Evolutionary conservation across 2,329 filamentous ascomycete species (phyloP).

Genomic region (Curvularia sp.): DNA sequence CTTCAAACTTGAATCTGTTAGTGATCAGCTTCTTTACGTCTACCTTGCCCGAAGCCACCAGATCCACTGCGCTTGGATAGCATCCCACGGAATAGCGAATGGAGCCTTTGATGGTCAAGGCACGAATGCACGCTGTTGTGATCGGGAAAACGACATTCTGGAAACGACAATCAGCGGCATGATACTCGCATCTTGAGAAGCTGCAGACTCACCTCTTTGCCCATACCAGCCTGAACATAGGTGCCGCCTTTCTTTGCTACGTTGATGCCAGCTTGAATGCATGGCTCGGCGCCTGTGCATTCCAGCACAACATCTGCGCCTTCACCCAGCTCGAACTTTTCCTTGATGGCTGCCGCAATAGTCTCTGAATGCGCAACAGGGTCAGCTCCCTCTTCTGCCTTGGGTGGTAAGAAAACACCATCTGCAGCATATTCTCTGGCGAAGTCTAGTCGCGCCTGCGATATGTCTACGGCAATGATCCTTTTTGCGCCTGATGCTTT

Average conservation of each 20-base stretch:
- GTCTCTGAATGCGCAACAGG: not conserved
- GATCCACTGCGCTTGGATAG: conserved; percentile 59
- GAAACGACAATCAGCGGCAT: conserved; percentile 31
- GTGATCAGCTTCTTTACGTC: conserved; percentile 53
- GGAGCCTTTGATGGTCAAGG: conserved; percentile 58
- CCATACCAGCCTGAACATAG: conserved; percentile 37
- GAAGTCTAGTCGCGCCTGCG: conserved; percentile 29
- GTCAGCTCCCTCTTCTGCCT: not conserved
- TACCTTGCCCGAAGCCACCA: conserved; percentile 60
- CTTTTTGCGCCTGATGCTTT: conserved; percentile 30
- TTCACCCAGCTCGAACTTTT: conserved; percentile 23
- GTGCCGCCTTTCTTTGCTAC: conserved; percentile 27
- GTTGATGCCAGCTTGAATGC: conserved; percentile 30
- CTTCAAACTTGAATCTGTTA: conserved; percentile 54
- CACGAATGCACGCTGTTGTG: conserved; percentile 56
- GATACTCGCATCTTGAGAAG: not conserved
- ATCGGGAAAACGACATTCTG: conserved; percentile 1
- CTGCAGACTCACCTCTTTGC: conserved; percentile 21
- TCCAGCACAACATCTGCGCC: conserved; percentile 36
- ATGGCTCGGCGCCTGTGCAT: conserved; percentile 32
- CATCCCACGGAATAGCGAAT: conserved; percentile 61
- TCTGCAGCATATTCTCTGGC: conserved; percentile 31
- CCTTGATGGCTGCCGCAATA: conserved; percentile 6
- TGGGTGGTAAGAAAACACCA: conserved; percentile 14
- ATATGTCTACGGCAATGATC: conserved; percentile 32